These are phyloP conservation scores for Triticum monococcum DNA, from an alignment of 176 grass and related monocot species.

Conservation along the genomic window DNA sequence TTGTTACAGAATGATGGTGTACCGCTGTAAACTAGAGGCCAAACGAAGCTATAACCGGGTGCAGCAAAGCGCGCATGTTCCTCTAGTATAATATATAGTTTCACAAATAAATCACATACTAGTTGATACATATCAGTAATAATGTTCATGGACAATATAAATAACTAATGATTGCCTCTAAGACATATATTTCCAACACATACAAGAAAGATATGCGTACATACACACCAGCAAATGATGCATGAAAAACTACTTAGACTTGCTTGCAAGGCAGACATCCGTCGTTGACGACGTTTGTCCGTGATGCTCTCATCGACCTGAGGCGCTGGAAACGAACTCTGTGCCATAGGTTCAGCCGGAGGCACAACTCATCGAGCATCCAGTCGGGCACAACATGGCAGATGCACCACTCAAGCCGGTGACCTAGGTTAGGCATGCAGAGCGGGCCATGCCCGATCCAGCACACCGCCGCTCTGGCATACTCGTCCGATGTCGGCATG, in stretches of 20 bases:
- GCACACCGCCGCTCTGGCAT: not conserved
- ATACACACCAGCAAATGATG: not conserved
- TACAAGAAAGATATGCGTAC: not conserved
- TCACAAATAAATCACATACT: not conserved
- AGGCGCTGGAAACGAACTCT: not conserved
- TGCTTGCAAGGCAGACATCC: not conserved
- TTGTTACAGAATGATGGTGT: too few species aligned
- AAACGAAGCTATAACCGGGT: too few species aligned
- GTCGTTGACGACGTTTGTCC: not conserved
- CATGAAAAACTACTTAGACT: not conserved
- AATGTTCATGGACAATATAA: not conserved
- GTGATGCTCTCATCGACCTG: not conserved
- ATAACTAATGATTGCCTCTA: not conserved
- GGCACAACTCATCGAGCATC: not conserved
- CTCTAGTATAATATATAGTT: too few species aligned
- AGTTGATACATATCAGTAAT: not conserved
- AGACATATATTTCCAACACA: not conserved
- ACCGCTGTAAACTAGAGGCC: too few species aligned
- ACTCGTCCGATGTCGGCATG: not conserved
- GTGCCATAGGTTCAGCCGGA: not conserved
- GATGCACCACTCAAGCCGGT: slow-evolving; percentile 7
- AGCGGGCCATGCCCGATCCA: slow-evolving; percentile 10
- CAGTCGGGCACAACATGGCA: not conserved
- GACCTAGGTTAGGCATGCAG: slow-evolving; percentile 1
- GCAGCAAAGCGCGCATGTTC: too few species aligned